Conservation (phyloP, 768 basidiomycete species). For the Rhodotorula diobovata region DNA sequence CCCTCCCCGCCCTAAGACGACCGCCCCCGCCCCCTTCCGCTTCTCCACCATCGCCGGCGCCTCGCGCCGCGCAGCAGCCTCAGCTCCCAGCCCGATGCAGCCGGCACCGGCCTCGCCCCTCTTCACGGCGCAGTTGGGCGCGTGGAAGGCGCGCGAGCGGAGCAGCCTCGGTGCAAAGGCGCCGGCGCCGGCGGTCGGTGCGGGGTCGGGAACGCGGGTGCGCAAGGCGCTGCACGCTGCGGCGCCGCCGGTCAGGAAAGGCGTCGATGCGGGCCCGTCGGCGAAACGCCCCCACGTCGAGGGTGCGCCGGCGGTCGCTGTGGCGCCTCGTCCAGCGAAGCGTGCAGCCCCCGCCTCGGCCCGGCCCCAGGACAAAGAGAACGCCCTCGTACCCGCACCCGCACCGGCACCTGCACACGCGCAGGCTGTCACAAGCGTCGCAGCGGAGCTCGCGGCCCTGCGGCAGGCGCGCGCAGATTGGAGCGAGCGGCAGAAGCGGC, state of each 20-base stretch:
- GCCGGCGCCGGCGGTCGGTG: no score
- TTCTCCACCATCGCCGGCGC: neutral
- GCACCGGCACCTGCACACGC: neutral
- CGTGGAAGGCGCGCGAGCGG: neutral
- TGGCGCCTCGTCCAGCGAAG: neutral
- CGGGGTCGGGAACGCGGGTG: no score
- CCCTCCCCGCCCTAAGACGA: no score
- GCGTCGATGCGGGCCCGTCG: no score
- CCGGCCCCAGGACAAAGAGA: neutral
- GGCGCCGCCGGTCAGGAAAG: no score
- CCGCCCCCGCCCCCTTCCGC: no score
- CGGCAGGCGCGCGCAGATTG: constrained; percentile 18
- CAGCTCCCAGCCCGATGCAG: no score
- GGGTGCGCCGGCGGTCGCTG: no score
- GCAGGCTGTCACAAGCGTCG: neutral
- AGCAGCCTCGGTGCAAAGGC: neutral
- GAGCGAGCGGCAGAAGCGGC: constrained; percentile 31
- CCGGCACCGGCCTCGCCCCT: neutral
- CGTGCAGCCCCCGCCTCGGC: no score
- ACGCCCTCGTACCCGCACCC: neutral
- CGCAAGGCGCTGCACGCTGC: neutral
- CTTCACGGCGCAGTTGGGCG: neutral
- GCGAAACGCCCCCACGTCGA: neutral
- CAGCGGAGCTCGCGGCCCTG: constrained; percentile 12
- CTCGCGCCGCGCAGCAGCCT: neutral